Percentiles rank a stretch among this genome's conserved stretches.
Evolutionary conservation across 768 basidiomycete species (phyloP).

Genomic region (Lactarius deliciosus): DNA sequence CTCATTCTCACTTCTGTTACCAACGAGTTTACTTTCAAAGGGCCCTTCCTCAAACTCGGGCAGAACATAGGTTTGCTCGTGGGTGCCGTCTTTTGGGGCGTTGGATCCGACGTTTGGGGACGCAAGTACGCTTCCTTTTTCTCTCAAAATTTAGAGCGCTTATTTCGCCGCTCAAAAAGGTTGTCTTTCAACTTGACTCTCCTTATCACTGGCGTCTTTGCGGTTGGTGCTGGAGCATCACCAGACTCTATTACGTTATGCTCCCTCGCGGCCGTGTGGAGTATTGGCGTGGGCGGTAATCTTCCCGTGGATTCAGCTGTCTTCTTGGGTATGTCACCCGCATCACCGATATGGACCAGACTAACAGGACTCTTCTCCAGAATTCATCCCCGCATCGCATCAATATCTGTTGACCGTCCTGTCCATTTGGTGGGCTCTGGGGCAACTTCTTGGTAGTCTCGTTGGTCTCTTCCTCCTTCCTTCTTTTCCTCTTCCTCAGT

Average conservation of each 20-base stretch:
- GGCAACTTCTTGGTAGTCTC: slow-evolving; percentile 61
- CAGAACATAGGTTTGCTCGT: slow-evolving; percentile 71
- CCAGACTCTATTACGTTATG: slow-evolving; percentile 52
- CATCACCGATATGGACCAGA: no score
- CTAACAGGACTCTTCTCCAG: slow-evolving; percentile 35
- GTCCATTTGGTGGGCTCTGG: slow-evolving; percentile 80
- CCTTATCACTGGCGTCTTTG: slow-evolving; percentile 65
- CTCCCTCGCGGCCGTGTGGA: slow-evolving; percentile 55
- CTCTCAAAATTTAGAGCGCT: neutral
- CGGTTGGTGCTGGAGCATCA: slow-evolving; percentile 59
- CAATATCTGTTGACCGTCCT: slow-evolving; percentile 75
- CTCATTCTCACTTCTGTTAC: slow-evolving; percentile 63
- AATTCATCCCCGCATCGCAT: slow-evolving; percentile 68
- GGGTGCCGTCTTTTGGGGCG: slow-evolving; percentile 68
- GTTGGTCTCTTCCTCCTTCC: slow-evolving; percentile 29
- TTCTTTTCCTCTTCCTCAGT: neutral
- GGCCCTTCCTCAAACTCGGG: slow-evolving; percentile 64
- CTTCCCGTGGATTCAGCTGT: slow-evolving; percentile 75
- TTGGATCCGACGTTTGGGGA: slow-evolving; percentile 71
- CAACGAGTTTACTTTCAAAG: slow-evolving; percentile 61
- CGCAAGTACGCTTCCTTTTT: slow-evolving; percentile 44
- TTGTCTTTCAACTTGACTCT: slow-evolving; percentile 72
- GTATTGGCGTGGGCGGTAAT: slow-evolving; percentile 72
- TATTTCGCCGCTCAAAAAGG: slow-evolving; percentile 35
- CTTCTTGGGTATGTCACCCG: slow-evolving; percentile 56